phyloP scores from a whole-genome alignment of 257 asterid genomes.

The Solanum acaule region DNA sequence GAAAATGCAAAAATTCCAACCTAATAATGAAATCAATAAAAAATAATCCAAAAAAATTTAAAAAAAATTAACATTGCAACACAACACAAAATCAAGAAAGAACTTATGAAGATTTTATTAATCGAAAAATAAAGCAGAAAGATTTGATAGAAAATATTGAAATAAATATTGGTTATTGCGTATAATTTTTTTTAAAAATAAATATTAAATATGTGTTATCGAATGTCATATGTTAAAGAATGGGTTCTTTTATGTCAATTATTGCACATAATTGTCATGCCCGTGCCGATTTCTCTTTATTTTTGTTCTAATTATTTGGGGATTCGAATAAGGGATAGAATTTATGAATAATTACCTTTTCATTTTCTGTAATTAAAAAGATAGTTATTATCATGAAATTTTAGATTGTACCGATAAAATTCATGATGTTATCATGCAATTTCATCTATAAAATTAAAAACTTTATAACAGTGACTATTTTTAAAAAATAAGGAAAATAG shows the following conservation, averaged over 20 bases:
- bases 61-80: background rate
- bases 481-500: too few relatives aligned
- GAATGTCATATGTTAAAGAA: background rate
- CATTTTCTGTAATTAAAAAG: background rate
- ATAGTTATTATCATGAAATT: too few relatives aligned
- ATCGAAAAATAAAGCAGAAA: background rate
- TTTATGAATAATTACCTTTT: too few relatives aligned
- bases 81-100: background rate
- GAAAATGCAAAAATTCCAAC: too few relatives aligned
- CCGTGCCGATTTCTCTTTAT: background rate
- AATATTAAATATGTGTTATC: background rate
- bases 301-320: background rate
- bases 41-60: background rate
- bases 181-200: too few relatives aligned
- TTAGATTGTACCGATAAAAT: too few relatives aligned
- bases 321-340: background rate
- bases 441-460: too few relatives aligned
- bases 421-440: background rate
- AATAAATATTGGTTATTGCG: background rate
- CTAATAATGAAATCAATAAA: background rate
- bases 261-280: background rate
- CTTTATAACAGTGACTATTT: background rate
- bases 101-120: background rate
- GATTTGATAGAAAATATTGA: background rate
- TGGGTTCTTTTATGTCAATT: background rate